A percentile compares a stretch with the other conserved stretches of the same genome.
Conservation (phyloP, 2,329 filamentous ascomycete genomes). For the Botrytis pseudocinerea region DNA sequence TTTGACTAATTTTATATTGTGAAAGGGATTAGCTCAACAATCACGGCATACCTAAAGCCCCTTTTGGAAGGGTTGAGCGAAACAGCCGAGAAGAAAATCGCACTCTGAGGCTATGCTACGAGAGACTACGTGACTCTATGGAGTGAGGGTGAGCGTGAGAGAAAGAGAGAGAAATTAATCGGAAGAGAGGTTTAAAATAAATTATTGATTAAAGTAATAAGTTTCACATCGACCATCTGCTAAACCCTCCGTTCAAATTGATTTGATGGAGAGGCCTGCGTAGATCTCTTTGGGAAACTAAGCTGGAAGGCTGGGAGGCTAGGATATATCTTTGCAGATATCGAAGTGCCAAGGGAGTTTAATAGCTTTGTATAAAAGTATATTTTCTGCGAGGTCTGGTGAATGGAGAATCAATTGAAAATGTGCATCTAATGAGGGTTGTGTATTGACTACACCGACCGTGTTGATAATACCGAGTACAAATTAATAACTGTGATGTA, state of each 20-base stretch:
- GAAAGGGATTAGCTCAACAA: background rate
- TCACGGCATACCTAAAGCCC: background rate
- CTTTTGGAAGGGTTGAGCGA: background rate
- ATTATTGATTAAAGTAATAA: background rate
- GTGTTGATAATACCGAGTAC: background rate
- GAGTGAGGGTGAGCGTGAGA: background rate
- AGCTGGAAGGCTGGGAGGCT: background rate
- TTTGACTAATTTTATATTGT: slow-evolving; percentile 6
- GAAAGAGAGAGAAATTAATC: background rate
- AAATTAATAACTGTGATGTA: background rate
- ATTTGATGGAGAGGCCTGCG: slow-evolving; percentile 20
- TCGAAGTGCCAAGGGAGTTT: background rate
- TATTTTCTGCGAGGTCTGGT: background rate
- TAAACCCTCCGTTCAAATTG: background rate
- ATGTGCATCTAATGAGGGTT: background rate
- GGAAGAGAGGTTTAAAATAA: background rate
- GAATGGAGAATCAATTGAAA: background rate
- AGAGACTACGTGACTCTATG: background rate
- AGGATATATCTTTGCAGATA: slow-evolving; percentile 10
- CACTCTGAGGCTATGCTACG: background rate
- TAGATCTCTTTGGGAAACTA: slow-evolving; percentile 5
- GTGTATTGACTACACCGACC: background rate
- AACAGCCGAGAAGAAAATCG: slow-evolving; percentile 1
- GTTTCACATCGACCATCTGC: slow-evolving; percentile 7
- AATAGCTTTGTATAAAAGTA: background rate